phyloP scores from a whole-genome alignment of 192 early-diverging fungal species.

The Coemansia asiatica region DNA sequence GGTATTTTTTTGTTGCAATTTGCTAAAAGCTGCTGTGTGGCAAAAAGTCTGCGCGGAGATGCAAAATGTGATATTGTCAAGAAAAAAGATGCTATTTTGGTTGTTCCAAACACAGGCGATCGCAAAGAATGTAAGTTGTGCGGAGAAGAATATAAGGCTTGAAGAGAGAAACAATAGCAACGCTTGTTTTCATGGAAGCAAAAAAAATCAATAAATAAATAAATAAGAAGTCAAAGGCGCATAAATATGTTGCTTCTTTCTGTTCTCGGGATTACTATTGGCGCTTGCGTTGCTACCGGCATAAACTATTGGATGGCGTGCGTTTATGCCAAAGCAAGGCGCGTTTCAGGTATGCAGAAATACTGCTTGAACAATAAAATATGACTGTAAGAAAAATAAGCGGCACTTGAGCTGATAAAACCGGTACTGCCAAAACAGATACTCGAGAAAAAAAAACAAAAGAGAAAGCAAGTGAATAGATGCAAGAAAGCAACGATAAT shows the following conservation, averaged over 20 bases:
- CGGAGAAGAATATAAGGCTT: neutral
- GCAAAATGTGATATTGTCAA: neutral
- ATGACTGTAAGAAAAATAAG: neutral
- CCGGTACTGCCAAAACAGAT: neutral
- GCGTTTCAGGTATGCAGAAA: constrained; percentile 6
- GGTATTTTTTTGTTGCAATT: too few relatives aligned
- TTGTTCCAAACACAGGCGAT: constrained; percentile 4
- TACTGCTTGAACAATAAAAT: neutral
- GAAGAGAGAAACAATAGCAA: neutral
- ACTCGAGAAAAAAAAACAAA: neutral
- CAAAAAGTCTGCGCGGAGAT: neutral
- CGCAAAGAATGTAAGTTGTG: neutral
- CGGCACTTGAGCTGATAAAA: neutral
- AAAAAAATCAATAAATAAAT: too few relatives aligned
- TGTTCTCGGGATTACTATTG: neutral
- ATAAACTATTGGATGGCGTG: constrained; percentile 7
- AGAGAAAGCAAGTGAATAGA: neutral
- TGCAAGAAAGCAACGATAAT: neutral
- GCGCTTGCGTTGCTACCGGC: constrained; percentile 1
- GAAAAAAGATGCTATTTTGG: constrained; percentile 2
- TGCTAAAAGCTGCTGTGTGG: too few relatives aligned
- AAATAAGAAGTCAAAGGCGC: neutral
- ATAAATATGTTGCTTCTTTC: neutral
- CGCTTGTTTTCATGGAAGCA: neutral
- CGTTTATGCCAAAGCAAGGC: constrained; percentile 1